Evolutionary conservation across 805 yeast genomes (phyloP).

Genomic region (Kodamaea neixiangensis): DNA sequence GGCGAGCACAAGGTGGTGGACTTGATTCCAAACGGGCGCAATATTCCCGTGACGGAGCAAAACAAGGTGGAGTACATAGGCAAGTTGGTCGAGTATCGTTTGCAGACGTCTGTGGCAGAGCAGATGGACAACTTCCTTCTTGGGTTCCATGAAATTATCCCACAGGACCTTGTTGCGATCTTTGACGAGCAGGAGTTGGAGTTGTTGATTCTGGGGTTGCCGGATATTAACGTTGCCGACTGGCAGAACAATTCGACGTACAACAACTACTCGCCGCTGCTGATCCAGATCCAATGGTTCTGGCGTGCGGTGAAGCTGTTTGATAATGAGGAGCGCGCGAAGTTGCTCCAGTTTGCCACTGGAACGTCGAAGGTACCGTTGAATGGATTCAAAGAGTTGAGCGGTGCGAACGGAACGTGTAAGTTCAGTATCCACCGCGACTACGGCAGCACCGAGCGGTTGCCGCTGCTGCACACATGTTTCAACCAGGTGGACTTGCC

Average conservation of each 20-base stretch:
- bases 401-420: constrained; percentile 83
- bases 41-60: constrained; percentile 84
- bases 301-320: constrained; percentile 97
- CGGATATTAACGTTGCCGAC: constrained; percentile 93
- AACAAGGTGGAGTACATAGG: constrained; percentile 90
- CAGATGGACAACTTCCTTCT: constrained; percentile 82
- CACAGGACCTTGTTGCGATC: constrained; percentile 76
- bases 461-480: constrained; percentile 96
- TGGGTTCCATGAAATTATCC: constrained; percentile 90
- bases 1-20: constrained; percentile 88
- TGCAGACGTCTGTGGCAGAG: constrained; percentile 78
- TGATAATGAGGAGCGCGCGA: constrained; percentile 92
- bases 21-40: constrained; percentile 76
- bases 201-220: constrained; percentile 87
- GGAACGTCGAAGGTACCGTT: constrained; percentile 97
- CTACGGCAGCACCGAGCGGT: constrained; percentile 78
- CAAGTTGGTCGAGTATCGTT: constrained; percentile 80
- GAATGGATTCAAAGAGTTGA: constrained; percentile 86
- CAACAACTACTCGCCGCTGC: constrained; percentile 77
- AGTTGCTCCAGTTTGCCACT: constrained; percentile 90
- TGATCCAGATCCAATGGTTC: constrained; percentile 91
- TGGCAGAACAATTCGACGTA: constrained; percentile 88
- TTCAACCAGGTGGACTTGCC: constrained; percentile 95
- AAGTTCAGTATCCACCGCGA: constrained; percentile 89
- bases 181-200: constrained; percentile 97